Evolutionary conservation across 345 rosid genomes (phyloP), one percentile per base, ranked within the genome.

Genomic region (Noccaea caerulescens): DNA sequence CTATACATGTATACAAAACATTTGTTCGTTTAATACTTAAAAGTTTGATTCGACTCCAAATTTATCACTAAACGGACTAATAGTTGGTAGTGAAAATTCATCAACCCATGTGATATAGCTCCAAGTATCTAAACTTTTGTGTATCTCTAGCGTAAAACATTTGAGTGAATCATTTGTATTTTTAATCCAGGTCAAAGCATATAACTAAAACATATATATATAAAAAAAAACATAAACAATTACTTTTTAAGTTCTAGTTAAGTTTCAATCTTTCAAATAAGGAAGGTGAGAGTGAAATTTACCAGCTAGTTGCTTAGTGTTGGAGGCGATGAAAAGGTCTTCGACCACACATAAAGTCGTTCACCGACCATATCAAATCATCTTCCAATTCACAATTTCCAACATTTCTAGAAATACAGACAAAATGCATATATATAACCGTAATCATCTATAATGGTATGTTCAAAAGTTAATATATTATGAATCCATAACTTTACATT

Each of bases 321-420:
- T 38, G 47, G 51, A 38, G 43, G 32, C 43, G 16, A 58, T 55
- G 34, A 42, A 11, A 14, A 55, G 16, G 10, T 18, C 72, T 66
- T 73, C 67, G 11, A 58, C 54, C 72, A 66, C 77, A 66, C 60
- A 66, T 63, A 72, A 72, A 63, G 72, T 66, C 60, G 49, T 41
- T 10, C 67, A 49, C 77, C 77, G 77, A 39, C 66, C 77, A 66
- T 30, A 57, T 39, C 67, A 39, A 39, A 65, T 18, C 66, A 42
- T 56, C 14, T 45, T 49, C 46, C 16, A 18, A 11, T 41, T 73
- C 66, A 38, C 46, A 18, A 14, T 66, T 60, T 27, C 57, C 58
- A n/a, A 6, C 72, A 66, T 30, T 73, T 58, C 6, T 49, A 27
- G 13, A 63, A 41, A 11, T 8, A n/a, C 2, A 54, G 1, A 12